Evolutionary conservation across 148 eudicot genomes (phyloP).

Genomic region (Euryodendron excelsum): DNA sequence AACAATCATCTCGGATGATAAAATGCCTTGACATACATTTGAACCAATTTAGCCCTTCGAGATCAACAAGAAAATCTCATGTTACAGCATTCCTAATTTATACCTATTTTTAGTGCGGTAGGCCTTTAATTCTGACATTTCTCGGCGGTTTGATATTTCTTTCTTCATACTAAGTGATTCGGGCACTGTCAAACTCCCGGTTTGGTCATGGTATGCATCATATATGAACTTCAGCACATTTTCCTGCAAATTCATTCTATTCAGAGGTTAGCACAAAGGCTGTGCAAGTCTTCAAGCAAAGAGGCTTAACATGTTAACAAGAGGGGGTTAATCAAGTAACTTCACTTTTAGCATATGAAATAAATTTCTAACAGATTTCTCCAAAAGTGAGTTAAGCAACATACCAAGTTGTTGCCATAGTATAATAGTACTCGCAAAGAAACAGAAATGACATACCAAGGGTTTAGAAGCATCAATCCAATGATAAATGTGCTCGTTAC

Average conservation of each 20-base stretch:
- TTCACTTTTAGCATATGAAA: background rate
- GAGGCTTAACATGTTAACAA: background rate
- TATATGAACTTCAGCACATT: slow-evolving; percentile 57
- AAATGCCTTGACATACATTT: slow-evolving; percentile 52
- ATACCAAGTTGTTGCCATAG: background rate
- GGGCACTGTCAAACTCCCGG: slow-evolving; percentile 48
- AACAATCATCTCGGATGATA: slow-evolving; percentile 56
- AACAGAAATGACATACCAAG: slow-evolving; percentile 52
- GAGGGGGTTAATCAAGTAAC: background rate
- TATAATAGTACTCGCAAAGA: background rate
- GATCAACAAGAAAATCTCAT: background rate
- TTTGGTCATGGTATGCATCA: slow-evolving; percentile 60
- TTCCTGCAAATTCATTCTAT: slow-evolving; percentile 46
- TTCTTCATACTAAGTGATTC: slow-evolving; percentile 63
- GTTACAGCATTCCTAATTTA: background rate
- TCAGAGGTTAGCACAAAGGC: slow-evolving; percentile 9
- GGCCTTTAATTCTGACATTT: slow-evolving; percentile 48
- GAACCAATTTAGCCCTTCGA: background rate
- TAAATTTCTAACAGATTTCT: background rate
- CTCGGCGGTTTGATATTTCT: slow-evolving; percentile 46
- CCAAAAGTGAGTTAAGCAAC: background rate
- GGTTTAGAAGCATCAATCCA: slow-evolving; percentile 97
- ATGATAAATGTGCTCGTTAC: slow-evolving; percentile 82
- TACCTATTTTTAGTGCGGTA: slow-evolving; percentile 82
- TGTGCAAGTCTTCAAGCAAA: background rate